Percentiles rank a stretch among this genome's conserved stretches.
These are phyloP conservation scores for Trypanosoma scelopori DNA, from an alignment of 208 protist genomes.

Conservation along the genomic window DNA sequence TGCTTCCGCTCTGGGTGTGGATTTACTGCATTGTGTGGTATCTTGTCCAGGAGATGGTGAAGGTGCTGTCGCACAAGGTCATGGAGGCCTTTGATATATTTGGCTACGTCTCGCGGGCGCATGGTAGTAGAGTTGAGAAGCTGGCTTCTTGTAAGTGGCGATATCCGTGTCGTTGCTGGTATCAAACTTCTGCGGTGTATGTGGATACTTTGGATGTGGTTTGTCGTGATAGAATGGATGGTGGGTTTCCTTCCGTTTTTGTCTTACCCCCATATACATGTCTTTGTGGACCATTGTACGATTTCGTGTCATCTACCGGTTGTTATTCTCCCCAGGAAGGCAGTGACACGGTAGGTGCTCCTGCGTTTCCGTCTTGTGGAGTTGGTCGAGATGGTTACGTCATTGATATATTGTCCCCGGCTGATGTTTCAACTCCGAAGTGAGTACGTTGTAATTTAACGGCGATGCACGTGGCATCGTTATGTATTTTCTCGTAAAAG, in stretches of 20 bases:
- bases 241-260: too few relatives aligned
- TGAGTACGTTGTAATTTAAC: too few relatives aligned
- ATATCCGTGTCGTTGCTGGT: neutral
- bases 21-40: constrained; percentile 92
- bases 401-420: neutral
- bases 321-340: too few relatives aligned
- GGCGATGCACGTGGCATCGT: too few relatives aligned
- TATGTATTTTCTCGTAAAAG: too few relatives aligned
- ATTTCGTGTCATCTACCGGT: neutral
- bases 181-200: neutral
- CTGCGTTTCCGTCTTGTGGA: neutral
- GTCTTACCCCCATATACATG: too few relatives aligned
- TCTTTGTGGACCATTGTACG: too few relatives aligned
- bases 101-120: constrained; percentile 49
- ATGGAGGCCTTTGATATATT: constrained; percentile 79
- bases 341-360: neutral
- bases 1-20: constrained; percentile 88
- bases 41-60: constrained; percentile 83
- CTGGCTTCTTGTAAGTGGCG: neutral
- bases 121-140: constrained; percentile 41
- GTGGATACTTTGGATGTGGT: too few relatives aligned
- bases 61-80: constrained; percentile 69
- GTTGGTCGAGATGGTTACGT: neutral
- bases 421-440: constrained; percentile 2
- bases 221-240: too few relatives aligned